Base-by-base conservation (phyloP, 2,329 filamentous ascomycete species). In the Ambrosiella cleistominuta region DNA sequence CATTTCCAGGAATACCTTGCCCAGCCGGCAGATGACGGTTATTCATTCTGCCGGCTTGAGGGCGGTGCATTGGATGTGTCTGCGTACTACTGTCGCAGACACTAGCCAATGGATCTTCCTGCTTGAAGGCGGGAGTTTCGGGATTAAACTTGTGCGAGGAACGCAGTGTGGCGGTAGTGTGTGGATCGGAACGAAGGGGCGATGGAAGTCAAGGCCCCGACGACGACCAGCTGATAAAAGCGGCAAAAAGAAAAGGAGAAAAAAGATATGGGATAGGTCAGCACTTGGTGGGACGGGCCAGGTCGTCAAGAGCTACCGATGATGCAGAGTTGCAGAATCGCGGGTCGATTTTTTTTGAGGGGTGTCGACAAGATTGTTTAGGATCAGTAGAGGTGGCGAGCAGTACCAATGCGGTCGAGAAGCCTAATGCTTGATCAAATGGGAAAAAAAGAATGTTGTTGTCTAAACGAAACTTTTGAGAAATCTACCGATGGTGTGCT, bases 1-100 rank as follows among this genome's bases (percentile, higher is more conserved):
- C 38, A 52, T 67, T 70, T 67, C 72, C 73, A 66, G 73, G 75
- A 72, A 79, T 76, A 70, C 75, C 75, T 72, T 82, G 81, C 77
- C 83, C 83, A 80, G 81, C 81, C 80, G 82, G 81, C 81, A 85
- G 81, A 83, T 84, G 81, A 78, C 75, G 78, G 72, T 75, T 75
- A 74, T 82, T 85, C 83, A 88, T 88, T 82, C 78, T 86, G 79
- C 80, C 81, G 80, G 79, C 78, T 72, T 79, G 76, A 78, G 78
- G 69, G 64, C 66, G 60, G 52, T 62, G 56, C 61, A 60, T 60
- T 60, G 57, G 59, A 55, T 58, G 60, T 61, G 61, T 55, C 59
- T 60, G 59, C 55, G 56, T 56, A 60, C 59, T 57, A 55, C 47
- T 47, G 59, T 52, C 59, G 59, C 59, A 60, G 55, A 60, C 59